Percentiles rank a stretch among this genome's conserved stretches.
These are phyloP conservation scores for Ganoderma resinaceum DNA, from an alignment of 1,284 basidiomycete species.

Conservation along the genomic window DNA sequence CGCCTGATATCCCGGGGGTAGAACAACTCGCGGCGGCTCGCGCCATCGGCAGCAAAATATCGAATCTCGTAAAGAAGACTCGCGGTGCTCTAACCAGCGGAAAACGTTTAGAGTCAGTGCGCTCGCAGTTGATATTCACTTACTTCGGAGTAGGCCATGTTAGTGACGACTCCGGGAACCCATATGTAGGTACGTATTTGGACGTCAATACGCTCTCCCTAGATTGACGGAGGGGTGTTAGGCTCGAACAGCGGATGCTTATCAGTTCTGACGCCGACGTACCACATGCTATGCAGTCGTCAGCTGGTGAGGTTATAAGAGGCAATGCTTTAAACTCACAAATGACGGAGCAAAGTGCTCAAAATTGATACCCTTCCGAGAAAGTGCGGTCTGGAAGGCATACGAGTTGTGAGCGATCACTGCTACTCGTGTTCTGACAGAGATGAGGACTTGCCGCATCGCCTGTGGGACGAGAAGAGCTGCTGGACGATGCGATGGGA, in stretches of 20 bases:
- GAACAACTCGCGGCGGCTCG: background rate
- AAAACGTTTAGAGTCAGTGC: background rate
- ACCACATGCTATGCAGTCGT: conserved; percentile 1
- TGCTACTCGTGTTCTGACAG: background rate
- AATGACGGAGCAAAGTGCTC: background rate
- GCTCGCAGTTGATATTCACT: background rate
- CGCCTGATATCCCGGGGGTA: background rate
- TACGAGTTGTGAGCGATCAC: background rate
- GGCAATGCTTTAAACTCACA: background rate
- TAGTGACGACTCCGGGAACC: background rate
- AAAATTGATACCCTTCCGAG: background rate
- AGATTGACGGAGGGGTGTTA: background rate
- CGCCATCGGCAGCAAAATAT: conserved; percentile 1
- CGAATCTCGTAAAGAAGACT: conserved; percentile 20
- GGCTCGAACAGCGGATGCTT: background rate
- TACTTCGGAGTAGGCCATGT: background rate
- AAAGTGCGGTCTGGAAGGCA: background rate
- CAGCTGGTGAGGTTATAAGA: background rate
- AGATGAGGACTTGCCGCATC: background rate
- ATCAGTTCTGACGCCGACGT: background rate
- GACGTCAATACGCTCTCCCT: background rate
- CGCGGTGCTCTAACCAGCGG: conserved; percentile 1
- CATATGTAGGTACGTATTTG: background rate
- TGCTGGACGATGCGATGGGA: background rate
- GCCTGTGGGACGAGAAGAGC: background rate